These are phyloP conservation scores for Eutrema heterophyllum DNA, from an alignment of 345 rosid species.

Conservation along the genomic window DNA sequence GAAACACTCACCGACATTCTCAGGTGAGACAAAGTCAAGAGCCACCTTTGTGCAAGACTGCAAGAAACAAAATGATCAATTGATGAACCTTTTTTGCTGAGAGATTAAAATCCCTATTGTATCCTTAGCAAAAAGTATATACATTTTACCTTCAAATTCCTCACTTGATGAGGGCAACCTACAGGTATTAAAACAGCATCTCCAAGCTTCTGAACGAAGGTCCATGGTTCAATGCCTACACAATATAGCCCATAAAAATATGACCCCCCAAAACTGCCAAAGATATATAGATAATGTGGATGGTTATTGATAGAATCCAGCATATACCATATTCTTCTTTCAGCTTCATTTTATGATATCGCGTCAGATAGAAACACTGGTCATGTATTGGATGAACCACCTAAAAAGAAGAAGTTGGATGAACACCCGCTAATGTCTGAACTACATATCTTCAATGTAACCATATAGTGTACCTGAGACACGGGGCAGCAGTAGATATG, in stretches of 20 bases:
- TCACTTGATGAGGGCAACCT: constrained; percentile 39
- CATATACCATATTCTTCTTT: constrained; percentile 70
- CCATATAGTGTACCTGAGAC: constrained; percentile 38
- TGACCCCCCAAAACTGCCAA: not conserved
- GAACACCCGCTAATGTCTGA: not conserved
- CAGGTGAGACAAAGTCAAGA: constrained; percentile 63
- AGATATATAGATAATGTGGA: not conserved
- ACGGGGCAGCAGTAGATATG: constrained; percentile 53
- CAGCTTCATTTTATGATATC: constrained; percentile 56
- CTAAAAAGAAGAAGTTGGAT: constrained; percentile 24
- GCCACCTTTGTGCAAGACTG: constrained; percentile 76
- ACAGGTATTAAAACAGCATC: constrained; percentile 34
- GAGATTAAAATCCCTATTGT: not conserved
- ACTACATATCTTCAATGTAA: not conserved
- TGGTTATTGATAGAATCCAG: not conserved
- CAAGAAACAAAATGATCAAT: not conserved
- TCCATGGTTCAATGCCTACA: constrained; percentile 37
- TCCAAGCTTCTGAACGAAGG: constrained; percentile 32
- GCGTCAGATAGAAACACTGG: constrained; percentile 56
- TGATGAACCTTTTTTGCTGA: not conserved
- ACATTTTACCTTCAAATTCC: constrained; percentile 27
- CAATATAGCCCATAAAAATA: not conserved
- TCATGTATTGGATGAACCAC: constrained; percentile 73
- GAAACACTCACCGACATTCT: constrained; percentile 49
- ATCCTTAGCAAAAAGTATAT: not conserved